These are phyloP conservation scores for Parastagonospora nodorum DNA, from an alignment of 2,329 filamentous ascomycete species.

Conservation along the genomic window DNA sequence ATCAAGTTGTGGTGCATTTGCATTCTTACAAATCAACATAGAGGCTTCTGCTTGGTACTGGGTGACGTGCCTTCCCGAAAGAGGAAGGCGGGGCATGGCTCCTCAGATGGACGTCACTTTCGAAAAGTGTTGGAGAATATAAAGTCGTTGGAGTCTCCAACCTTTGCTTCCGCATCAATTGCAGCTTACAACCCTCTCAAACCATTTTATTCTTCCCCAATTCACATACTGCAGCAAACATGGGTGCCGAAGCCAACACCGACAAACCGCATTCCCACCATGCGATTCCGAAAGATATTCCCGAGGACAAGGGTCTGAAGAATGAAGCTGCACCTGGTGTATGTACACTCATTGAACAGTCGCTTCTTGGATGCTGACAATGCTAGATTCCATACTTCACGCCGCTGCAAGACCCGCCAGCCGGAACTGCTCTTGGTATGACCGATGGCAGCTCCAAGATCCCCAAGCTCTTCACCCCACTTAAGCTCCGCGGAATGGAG, in stretches of 20 bases:
- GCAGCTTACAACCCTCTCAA: background rate
- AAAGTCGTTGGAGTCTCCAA: conserved; percentile 18
- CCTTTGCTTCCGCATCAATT: conserved; percentile 4
- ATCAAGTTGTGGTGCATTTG: background rate
- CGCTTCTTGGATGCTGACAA: conserved; percentile 7
- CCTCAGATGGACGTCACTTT: conserved; percentile 24
- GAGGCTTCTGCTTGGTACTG: conserved; percentile 1
- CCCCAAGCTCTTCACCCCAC: conserved; percentile 64
- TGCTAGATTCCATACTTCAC: conserved; percentile 54
- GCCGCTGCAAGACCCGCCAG: conserved; percentile 52
- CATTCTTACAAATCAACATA: conserved; percentile 29
- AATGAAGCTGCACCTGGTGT: conserved; percentile 53
- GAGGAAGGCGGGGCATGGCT: conserved; percentile 19
- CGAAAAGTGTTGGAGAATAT: conserved; percentile 28
- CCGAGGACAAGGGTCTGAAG: conserved; percentile 40
- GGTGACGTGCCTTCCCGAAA: conserved; percentile 8
- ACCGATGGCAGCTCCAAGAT: conserved; percentile 57
- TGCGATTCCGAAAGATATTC: conserved; percentile 34
- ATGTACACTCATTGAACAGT: conserved; percentile 8
- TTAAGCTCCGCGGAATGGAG: conserved; percentile 63
- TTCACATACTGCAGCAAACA: conserved; percentile 10
- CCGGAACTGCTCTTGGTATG: conserved; percentile 53
- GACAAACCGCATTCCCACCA: conserved; percentile 38
- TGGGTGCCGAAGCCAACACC: conserved; percentile 28
- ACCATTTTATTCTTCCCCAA: background rate